Base-by-base conservation (phyloP, 176 grass and related monocot species). In the Musa beccarii region DNA sequence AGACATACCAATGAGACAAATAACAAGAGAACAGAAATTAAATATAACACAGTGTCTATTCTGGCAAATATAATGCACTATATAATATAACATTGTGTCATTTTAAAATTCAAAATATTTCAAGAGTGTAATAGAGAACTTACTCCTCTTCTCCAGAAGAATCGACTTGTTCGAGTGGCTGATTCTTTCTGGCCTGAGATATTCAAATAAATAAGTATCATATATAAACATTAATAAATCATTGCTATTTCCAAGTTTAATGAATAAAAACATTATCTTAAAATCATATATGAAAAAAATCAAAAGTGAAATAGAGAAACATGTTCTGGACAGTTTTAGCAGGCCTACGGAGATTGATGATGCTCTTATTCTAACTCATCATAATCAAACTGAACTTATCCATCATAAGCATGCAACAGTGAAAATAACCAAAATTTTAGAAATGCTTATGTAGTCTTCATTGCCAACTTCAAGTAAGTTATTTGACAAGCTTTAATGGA, bases 71-170 rank as follows among this genome's bases (percentile, higher is more conserved):
- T 10, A 5, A 51, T 55, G 9, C 65, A 49, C 55, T 74, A 53
- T 64, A 77, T 3, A 20, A 59, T 74, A 67, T 5, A 77, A 65
- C 71, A 6, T 43, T 43, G 34, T 43, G 34, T 6, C 34, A 43
- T 78, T 8, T 76, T 63, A 76, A 50, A 53, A 68, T 54, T 52
- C 22, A 15, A 73, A 63, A 25, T 65, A 55, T 65, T 74, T 62
- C 53, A 76, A 11, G 51, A 49, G 73, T n/a, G 13, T 23, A 57
- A 54, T 54, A 75, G 14, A 43, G 49, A 81, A 81, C 88, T 85
- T 89, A 99, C 96, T 92, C 91, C 95, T 99, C 96, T 95, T 99
- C 96, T 59, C 85, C 85, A 26, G 96, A 95, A 7, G 87, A 94
- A 81, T 95, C 86, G 68, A 84, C 86, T 84, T 80, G 87, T 66